Percentiles rank a stretch among this genome's conserved stretches.
Conservation (phyloP, 2,329 filamentous ascomycete genomes). For the Cladosporium sp. region DNA sequence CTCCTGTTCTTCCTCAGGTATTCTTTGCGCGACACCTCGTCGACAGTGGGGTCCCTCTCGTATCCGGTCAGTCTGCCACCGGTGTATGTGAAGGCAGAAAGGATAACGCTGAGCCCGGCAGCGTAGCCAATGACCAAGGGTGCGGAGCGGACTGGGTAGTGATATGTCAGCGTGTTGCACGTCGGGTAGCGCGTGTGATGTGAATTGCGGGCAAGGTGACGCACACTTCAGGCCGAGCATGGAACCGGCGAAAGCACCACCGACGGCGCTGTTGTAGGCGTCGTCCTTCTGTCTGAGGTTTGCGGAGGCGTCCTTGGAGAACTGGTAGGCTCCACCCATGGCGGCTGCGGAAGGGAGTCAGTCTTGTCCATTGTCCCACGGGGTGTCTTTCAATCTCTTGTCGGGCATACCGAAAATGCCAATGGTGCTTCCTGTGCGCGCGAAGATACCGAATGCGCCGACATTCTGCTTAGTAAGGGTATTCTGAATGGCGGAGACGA, state of each 20-base stretch:
- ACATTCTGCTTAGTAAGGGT: slow-evolving; percentile 78
- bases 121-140: slow-evolving; percentile 67
- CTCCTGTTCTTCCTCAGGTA: slow-evolving; percentile 67
- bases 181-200: background rate
- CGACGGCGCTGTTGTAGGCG: slow-evolving; percentile 66
- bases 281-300: slow-evolving; percentile 86
- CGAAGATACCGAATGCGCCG: slow-evolving; percentile 74
- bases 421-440: slow-evolving; percentile 70
- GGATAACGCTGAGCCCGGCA: slow-evolving; percentile 50
- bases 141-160: slow-evolving; percentile 52
- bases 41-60: slow-evolving; percentile 52
- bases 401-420: slow-evolving; percentile 55
- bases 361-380: background rate
- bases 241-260: slow-evolving; percentile 70
- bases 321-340: slow-evolving; percentile 70
- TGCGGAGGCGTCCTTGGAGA: slow-evolving; percentile 69
- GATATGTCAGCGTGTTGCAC: slow-evolving; percentile 15
- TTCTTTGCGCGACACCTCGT: slow-evolving; percentile 74
- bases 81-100: slow-evolving; percentile 64
- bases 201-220: slow-evolving; percentile 25
- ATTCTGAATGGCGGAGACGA: slow-evolving; percentile 77
- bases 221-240: slow-evolving; percentile 69
- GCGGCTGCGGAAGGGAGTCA: slow-evolving; percentile 50
- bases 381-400: background rate
- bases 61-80: slow-evolving; percentile 57